Conservation (phyloP, 768 basidiomycete species). For the Rossbeevera mucosa region DNA sequence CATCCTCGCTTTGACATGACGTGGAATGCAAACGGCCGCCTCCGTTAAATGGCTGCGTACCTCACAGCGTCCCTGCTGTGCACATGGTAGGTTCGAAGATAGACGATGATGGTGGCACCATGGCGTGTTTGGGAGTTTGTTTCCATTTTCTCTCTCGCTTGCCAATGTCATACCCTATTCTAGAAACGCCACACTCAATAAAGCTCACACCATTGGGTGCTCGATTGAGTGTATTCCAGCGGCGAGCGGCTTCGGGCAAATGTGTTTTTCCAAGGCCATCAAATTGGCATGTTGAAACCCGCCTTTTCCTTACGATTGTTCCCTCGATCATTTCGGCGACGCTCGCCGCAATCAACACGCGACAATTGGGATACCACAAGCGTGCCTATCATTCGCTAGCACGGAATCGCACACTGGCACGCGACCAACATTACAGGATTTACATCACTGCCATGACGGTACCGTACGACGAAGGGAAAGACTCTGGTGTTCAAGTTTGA, state of each 20-base stretch:
- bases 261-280: background rate
- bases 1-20: background rate
- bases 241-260: background rate
- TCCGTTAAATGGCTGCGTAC: background rate
- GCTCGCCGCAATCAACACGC: background rate
- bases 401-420: background rate
- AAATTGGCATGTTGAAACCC: background rate
- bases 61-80: background rate
- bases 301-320: background rate
- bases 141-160: constrained; percentile 2
- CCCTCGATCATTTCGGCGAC: background rate
- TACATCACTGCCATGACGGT: background rate
- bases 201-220: background rate
- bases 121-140: background rate
- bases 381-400: background rate
- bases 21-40: background rate
- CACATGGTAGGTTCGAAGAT: background rate
- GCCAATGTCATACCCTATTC: background rate
- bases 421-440: background rate
- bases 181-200: background rate
- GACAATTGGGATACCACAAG: background rate
- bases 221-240: background rate
- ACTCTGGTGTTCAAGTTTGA: too few relatives aligned
- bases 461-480: background rate
- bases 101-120: background rate